These are phyloP conservation scores for Priceomyces carsonii DNA, from an alignment of 805 yeast species.

Conservation along the genomic window DNA sequence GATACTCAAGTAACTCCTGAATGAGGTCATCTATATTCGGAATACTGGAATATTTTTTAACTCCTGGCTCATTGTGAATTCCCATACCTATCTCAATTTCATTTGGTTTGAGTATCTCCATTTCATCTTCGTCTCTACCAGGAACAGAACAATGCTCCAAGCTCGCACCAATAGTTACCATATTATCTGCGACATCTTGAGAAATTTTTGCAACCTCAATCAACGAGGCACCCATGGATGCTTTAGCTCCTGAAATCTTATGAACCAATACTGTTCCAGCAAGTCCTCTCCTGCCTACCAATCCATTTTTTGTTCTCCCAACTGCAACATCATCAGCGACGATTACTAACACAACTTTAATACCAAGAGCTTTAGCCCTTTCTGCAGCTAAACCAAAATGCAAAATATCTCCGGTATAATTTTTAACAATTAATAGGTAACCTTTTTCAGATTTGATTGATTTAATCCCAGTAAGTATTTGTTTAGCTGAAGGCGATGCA, in stretches of 20 bases:
- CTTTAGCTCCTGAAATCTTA: conserved; percentile 33
- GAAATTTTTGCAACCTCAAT: conserved; percentile 24
- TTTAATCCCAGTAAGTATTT: conserved; percentile 38
- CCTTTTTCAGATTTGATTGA: conserved; percentile 35
- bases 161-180: conserved; percentile 37
- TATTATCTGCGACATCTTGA: conserved; percentile 26
- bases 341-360: conserved; percentile 28
- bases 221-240: conserved; percentile 23
- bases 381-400: conserved; percentile 43
- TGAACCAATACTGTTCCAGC: conserved; percentile 31
- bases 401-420: conserved; percentile 41
- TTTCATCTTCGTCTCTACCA: conserved; percentile 26
- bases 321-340: conserved; percentile 39
- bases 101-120: conserved; percentile 23
- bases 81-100: conserved; percentile 38
- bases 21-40: conserved; percentile 34
- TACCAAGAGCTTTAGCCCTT: conserved; percentile 29
- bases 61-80: conserved; percentile 43
- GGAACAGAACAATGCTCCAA: conserved; percentile 40
- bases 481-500: conserved; percentile 41
- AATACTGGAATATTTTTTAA: conserved; percentile 25
- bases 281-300: conserved; percentile 39
- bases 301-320: conserved; percentile 24
- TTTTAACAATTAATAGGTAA: conserved; percentile 32
- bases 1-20: conserved; percentile 20